Evolutionary conservation across 2,329 filamentous ascomycete genomes (phyloP).

Genomic region (Chrysoporthe austroafricana): DNA sequence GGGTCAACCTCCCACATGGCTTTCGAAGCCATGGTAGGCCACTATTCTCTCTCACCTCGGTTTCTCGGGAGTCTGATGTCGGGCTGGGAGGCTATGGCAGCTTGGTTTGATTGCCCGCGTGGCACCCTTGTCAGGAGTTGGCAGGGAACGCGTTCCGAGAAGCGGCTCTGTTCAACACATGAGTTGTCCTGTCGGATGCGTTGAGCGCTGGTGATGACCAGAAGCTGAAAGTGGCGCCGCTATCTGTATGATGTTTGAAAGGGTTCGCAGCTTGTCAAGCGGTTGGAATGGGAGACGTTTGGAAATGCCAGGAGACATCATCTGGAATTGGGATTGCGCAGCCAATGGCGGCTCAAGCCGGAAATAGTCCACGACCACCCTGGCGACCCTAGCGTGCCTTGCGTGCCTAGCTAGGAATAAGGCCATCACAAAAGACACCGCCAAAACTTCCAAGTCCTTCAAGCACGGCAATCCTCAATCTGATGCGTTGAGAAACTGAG

Average conservation of each 20-base stretch:
- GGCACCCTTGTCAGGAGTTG: constrained; percentile 19
- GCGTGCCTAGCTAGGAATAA: neutral
- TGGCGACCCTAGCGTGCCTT: neutral
- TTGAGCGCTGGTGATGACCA: neutral
- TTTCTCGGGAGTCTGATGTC: constrained; percentile 10
- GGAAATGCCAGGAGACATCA: constrained; percentile 1
- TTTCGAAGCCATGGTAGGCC: constrained; percentile 64
- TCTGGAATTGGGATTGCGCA: constrained; percentile 12
- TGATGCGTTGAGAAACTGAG: neutral
- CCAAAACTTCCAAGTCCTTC: neutral
- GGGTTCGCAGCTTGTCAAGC: constrained; percentile 3
- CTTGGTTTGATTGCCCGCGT: constrained; percentile 22
- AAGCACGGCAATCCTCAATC: neutral
- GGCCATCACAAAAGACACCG: neutral
- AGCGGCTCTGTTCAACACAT: neutral
- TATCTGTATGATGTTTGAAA: neutral
- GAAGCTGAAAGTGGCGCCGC: neutral
- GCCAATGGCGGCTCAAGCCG: constrained; percentile 17
- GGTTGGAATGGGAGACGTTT: constrained; percentile 5
- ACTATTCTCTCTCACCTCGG: constrained; percentile 5
- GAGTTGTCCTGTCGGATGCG: neutral
- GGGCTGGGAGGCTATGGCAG: neutral
- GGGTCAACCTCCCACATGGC: constrained; percentile 99
- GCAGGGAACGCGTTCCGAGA: constrained; percentile 13
- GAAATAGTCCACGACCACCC: constrained; percentile 13